Evolutionary conservation across 257 asterid species (phyloP).

Genomic region (Euphrasia confusa): DNA sequence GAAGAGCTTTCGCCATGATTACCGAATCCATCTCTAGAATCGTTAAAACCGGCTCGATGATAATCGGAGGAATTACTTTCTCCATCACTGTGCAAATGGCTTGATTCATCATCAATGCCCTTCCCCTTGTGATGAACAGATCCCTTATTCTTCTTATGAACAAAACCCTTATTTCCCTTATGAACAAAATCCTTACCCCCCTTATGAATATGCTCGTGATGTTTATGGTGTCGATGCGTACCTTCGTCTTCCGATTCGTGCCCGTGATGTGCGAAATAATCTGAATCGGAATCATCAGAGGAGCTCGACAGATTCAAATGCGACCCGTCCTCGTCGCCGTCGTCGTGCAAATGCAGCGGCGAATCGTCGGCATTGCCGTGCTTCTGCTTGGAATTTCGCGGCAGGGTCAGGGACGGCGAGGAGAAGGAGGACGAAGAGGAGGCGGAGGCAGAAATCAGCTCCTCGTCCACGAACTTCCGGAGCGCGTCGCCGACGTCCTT

Average conservation of each 20-base stretch:
- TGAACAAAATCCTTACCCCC: constrained; percentile 6
- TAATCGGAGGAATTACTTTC: not conserved
- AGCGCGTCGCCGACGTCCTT: constrained; percentile 90
- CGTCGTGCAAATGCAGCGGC: constrained; percentile 31
- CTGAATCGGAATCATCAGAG: constrained; percentile 38
- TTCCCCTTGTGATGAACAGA: constrained; percentile 1
- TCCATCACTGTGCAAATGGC: constrained; percentile 25
- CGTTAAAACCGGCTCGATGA: not conserved
- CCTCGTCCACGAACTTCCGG: constrained; percentile 83
- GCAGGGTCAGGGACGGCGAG: constrained; percentile 66
- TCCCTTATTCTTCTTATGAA: constrained; percentile 13
- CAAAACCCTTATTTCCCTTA: not conserved
- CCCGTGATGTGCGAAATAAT: constrained; percentile 22
- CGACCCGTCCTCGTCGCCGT: constrained; percentile 41
- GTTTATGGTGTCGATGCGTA: constrained; percentile 20
- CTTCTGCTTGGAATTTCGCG: constrained; percentile 42
- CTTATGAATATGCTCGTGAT: constrained; percentile 24
- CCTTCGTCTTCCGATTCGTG: constrained; percentile 23
- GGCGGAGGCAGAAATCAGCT: constrained; percentile 49
- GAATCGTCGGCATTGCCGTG: constrained; percentile 31
- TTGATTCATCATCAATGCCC: constrained; percentile 22
- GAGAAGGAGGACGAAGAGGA: constrained; percentile 50
- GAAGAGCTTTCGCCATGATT: constrained; percentile 18
- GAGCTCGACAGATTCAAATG: constrained; percentile 61
- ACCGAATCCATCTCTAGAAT: constrained; percentile 27